phyloP scores from a whole-genome alignment of 2,329 filamentous ascomycete species.

The Zalaria obscura region DNA sequence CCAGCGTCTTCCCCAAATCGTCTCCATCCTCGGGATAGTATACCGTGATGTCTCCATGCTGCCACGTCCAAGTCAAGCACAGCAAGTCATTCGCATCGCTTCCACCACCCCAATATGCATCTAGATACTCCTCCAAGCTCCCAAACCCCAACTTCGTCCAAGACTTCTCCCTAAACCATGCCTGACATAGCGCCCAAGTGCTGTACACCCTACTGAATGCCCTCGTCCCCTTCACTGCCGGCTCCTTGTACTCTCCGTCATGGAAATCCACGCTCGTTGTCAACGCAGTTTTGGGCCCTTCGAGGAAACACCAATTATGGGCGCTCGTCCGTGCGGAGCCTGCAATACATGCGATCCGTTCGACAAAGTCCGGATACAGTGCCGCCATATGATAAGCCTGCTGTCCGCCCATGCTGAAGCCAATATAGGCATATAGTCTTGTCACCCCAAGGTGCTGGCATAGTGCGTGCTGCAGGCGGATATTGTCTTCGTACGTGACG shows the following conservation, averaged over 20 bases:
- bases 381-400: constrained; percentile 39
- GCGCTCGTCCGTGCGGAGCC: constrained; percentile 35
- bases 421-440: constrained; percentile 33
- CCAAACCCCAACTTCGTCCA: constrained; percentile 20
- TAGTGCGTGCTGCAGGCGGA: constrained; percentile 35
- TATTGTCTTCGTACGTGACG: constrained; percentile 35
- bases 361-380: constrained; percentile 35
- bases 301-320: constrained; percentile 42
- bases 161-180: constrained; percentile 25
- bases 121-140: constrained; percentile 15
- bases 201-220: constrained; percentile 25
- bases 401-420: constrained; percentile 44
- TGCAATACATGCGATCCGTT: constrained; percentile 34
- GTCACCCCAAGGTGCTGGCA: constrained; percentile 27
- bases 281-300: constrained; percentile 37
- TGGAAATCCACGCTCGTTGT: constrained; percentile 28
- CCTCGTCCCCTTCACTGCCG: constrained; percentile 16
- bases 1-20: constrained; percentile 19
- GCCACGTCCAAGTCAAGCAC: constrained; percentile 25
- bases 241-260: constrained; percentile 15
- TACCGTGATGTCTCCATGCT: constrained; percentile 23
- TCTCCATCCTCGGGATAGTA: constrained; percentile 16
- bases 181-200: constrained; percentile 25
- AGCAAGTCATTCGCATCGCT: constrained; percentile 22
- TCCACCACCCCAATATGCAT: constrained; percentile 16